Evolutionary conservation across 495 filamentous ascomycete genomes (phyloP), one percentile per base, ranked within the genome.

Genomic region (Xylaria acuta): DNA sequence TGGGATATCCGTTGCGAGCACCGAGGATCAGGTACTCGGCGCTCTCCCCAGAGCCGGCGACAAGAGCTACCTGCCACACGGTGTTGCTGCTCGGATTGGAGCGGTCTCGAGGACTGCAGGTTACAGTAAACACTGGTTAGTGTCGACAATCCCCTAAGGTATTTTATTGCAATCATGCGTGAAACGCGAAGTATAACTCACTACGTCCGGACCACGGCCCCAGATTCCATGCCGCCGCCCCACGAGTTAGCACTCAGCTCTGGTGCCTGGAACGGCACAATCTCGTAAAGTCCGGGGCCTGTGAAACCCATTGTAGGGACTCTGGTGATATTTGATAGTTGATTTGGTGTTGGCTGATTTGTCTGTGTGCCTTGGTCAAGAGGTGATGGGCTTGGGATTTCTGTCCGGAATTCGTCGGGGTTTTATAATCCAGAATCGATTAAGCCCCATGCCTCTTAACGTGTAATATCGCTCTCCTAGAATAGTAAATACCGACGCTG

Each of bases 261-360:
- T 56, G 53, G 53, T 56, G 53, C 53, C 53, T 56, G 53, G 27
- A 6, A 56, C 1, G 53, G 53, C 5, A 56, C 53, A 18, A 56
- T 56, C 22, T 56, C 53, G 53, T 56, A 56, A 4, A 56, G 8
- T 32, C 53, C 53, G 53, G 53, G 53, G 16, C 49, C 53, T 56
- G 53, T 18, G 27, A 56, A 56, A 56, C 53, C 53, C 53, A 56
- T 56, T 56, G 27, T 56, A 16, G 11, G 5, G 18, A 32, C 5
- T 18, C 3, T 30, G 27, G 16, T 18, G 16, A 18, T 32, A 2
- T 5, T 32, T 18, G 51, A 30, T 2, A 32, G 12, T 32, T 11
- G 22, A 18, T 7, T 56, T 56, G 0, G 25, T 27, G 51, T 54
- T 18, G 6, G 14, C 0, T 18, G 27, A 5, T 56, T 6, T 56